Evolutionary conservation across 129 eudicot genomes (phyloP), one percentile per base, ranked within the genome.

Genomic region (Erigeron canadensis): DNA sequence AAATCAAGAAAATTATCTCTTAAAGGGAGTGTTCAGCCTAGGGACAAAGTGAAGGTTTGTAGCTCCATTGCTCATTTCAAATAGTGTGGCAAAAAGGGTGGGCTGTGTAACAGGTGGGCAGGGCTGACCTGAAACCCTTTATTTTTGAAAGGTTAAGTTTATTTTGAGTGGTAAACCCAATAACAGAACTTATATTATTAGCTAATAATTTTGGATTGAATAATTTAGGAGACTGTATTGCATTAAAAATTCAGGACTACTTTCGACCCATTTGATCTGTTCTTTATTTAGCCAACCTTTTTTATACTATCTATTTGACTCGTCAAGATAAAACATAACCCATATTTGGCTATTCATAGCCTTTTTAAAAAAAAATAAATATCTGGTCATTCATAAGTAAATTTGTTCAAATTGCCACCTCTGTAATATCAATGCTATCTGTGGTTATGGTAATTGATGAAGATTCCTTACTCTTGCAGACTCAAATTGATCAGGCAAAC

Each of bases 41-140:
- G 80, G 69, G 91, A 88, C 75, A 86, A 87, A 87, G 97, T 95
- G 75, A 95, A 95, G 97, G 99, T 90, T 65, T 40, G 89, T 80
- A 63, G 50, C 50, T 64, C 57, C 12, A 34, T 12, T 46, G 41
- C 53, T 23, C 50, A 67, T 66, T 75, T 65, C 46, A 65, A 10
- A 44, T 28, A 17, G 16, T 4, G 47, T 65, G 47, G 69, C 60
- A 37, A 21, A 61, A 43, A 3, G 7, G 60, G 6, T n/a, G 16
- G 15, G 47, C 18, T 2, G 50, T 17, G 40, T 37, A 18, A 8
- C n/a, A 12, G 21, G 67, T 15, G 10, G 2, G 22, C 2, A 23
- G 34, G 34, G 56, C 19, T 65, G 56, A 11, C 50, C 28, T 45
- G 70, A 43, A 11, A 48, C 34, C 11, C 56, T 9, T 65, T 42